These are phyloP conservation scores for Blastomyces parvus DNA, from an alignment of 2,329 filamentous ascomycete genomes.

Conservation along the genomic window DNA sequence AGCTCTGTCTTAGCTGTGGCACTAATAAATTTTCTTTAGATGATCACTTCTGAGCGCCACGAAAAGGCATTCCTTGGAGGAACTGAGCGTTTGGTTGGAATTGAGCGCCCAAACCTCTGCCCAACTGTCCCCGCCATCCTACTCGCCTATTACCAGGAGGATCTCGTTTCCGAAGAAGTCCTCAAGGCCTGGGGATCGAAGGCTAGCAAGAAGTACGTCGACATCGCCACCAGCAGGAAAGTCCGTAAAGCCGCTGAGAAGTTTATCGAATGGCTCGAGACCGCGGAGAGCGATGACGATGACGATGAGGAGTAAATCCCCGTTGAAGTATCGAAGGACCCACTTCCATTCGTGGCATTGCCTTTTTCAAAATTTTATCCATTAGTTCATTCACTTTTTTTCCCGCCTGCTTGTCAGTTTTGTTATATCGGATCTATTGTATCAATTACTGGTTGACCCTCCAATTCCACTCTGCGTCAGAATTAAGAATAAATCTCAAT, in stretches of 20 bases:
- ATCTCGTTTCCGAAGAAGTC: conserved; percentile 79
- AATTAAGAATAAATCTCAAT: neutral
- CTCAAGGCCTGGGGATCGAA: conserved; percentile 86
- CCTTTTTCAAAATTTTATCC: neutral
- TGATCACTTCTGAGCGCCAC: conserved; percentile 83
- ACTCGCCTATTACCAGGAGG: conserved; percentile 80
- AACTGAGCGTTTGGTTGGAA: conserved; percentile 81
- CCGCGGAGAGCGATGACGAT: conserved; percentile 66
- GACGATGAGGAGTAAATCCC: conserved; percentile 46
- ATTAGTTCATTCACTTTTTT: neutral
- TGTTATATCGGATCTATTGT: neutral
- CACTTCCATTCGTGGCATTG: neutral
- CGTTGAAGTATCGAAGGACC: neutral
- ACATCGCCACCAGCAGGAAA: conserved; percentile 80
- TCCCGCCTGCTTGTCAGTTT: neutral
- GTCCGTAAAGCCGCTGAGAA: conserved; percentile 89
- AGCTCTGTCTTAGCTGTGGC: neutral
- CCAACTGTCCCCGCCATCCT: conserved; percentile 74
- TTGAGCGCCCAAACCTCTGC: conserved; percentile 70
- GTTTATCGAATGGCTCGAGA: conserved; percentile 89
- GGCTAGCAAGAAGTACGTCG: conserved; percentile 97
- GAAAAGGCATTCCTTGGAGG: conserved; percentile 93
- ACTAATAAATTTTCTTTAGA: conserved; percentile 34
- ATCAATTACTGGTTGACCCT: neutral
- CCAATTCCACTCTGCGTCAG: neutral